Evolutionary conservation across 176 grass and related monocot species (phyloP), one percentile per base, ranked within the genome.

Genomic region (Alopecurus myosuroides): DNA sequence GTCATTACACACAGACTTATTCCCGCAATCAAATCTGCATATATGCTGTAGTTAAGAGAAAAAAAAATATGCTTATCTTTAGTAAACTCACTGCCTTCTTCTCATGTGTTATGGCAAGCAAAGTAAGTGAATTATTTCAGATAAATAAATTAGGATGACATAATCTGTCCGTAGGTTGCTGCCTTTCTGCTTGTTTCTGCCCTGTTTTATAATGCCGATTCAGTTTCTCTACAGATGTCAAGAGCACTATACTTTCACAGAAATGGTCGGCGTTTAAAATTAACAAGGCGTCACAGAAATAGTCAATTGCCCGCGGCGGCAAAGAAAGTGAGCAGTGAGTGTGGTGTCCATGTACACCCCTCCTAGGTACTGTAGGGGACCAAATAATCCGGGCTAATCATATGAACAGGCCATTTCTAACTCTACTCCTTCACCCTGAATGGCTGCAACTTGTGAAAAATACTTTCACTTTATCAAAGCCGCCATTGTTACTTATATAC

Each of bases 301-400:
- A n/a, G 15, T 19, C 4, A 51, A 51, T 51, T 71, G 80, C 71
- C 70, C 41, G 78, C 52, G 72, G 83, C 78, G 71, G 83, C 26
- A 28, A 52, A 72, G 20, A 84, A 90, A 82, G 79, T 15, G 83
- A 72, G 9, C 83, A 44, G 83, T 3, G 41, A 52, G 34, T 48
- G 78, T 52, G 51, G 68, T 48, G 78, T 11, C 83, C 61, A 70
- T 81, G 77, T 62, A 60, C 78, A 28, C 17, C 78, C 65, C 67
- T 62, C 41, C 77, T 70, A 20, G 41, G 78, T 62, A 61, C 19
- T 63, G 78, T 71, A 53, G 88, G 76, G 83, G 88, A 82, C 88
- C 78, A 89, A 62, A 89, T 69, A 89, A 77, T 42, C 50, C 60
- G 77, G 52, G 28, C 61, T 64, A 33, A 64, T 61, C 23, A 48